Conservation (phyloP, 2,329 filamentous ascomycete species). For the Aspergillus fumigatiaffinis region DNA sequence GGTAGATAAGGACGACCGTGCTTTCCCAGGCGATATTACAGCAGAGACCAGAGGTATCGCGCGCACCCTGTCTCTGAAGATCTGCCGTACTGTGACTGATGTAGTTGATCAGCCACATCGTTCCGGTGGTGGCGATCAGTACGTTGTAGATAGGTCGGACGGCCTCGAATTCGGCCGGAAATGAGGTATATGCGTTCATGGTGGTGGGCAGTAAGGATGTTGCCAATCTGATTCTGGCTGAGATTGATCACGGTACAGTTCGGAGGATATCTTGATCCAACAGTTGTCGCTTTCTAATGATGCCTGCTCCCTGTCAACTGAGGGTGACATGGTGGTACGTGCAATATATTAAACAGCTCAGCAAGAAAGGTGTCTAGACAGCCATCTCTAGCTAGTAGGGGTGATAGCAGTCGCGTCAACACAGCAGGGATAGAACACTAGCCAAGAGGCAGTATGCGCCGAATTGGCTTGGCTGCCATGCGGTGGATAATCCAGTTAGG, state of each 20-base stretch:
- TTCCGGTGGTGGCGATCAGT: background rate
- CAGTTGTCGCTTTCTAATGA: background rate
- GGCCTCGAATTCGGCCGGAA: background rate
- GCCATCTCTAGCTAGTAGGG: too few species aligned
- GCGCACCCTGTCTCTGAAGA: background rate
- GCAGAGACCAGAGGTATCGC: background rate
- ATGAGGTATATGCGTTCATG: background rate
- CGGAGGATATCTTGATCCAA: background rate
- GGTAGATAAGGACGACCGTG: background rate
- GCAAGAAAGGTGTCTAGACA: too few species aligned
- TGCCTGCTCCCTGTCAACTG: background rate
- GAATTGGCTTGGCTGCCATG: too few species aligned
- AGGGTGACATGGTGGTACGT: background rate
- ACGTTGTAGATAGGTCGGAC: background rate
- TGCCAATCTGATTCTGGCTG: background rate
- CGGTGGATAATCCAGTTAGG: background rate
- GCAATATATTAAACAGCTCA: too few species aligned
- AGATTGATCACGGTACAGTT: background rate
- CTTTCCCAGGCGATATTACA: background rate
- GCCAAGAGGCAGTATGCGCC: background rate
- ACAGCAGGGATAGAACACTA: too few species aligned
- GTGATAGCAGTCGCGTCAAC: too few species aligned
- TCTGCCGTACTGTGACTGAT: background rate
- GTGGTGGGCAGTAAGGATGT: background rate
- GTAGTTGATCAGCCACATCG: background rate